Base-by-base conservation (phyloP, 2,329 filamentous ascomycete species). In the Capronia coronata region DNA sequence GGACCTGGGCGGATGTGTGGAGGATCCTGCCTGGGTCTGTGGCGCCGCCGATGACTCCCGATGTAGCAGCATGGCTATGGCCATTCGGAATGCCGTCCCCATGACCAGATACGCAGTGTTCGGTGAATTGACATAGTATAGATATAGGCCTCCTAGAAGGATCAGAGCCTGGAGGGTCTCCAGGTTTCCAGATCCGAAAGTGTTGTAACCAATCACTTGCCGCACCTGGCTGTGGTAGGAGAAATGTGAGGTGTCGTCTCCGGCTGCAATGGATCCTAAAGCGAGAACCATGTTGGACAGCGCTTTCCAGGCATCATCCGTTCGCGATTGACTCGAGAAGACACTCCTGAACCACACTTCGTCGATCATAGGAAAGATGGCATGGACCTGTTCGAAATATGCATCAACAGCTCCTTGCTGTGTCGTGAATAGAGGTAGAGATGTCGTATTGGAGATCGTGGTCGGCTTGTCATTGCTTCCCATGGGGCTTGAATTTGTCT, bases 261-360 rank as follows among this genome's bases (percentile, higher is more conserved):
- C 65, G 23, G 82, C 80, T 1, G 78, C 82, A 41, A 88, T 80
- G 59, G 80, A 85, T 11, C 84, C 84, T 68, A 87, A 77, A 4
- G 84, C 83, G 57, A 87, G 83, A 3, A 88, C 83, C 71, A 86
- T 86, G 63, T 87, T 87, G 18, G 87, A 69, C 3, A 88, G 67
- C 6, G 81, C 82, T 16, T 86, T 71, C 84, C 84, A 88, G 13
- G 82, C 76, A 1, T 78, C 73, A 62, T 87, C 83, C 51, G 73
- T 79, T n/a, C 83, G 73, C 55, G 79, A 76, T 11, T 77, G 78
- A 49, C 76, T 75, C 5, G 80, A 68, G 57, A 82, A 84, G 46
- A 78, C 77, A 9, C 78, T 78, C 52, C 81, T 78, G 64, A 87
- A 87, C 9, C 77, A 74, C 14, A 76, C 76, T 64, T 87, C 84